Base-by-base conservation (phyloP, 2,329 filamentous ascomycete species). In the Seiridium unicorne region DNA sequence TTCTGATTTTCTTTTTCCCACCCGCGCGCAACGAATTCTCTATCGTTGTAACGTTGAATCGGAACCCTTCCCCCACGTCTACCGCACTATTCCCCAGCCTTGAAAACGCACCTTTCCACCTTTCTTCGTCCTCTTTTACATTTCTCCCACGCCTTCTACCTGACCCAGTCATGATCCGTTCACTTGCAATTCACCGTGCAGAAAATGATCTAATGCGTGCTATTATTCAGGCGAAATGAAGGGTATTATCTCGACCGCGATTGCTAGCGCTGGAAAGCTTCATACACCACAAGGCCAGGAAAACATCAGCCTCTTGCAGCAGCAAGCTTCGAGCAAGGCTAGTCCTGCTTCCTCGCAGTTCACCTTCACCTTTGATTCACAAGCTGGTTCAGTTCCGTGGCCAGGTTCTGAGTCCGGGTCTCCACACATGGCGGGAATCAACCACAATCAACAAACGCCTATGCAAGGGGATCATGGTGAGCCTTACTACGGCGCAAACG, bases 321-420 rank as follows among this genome's bases (percentile, higher is more conserved):
- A 92, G 71, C 87, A 90, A 73, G 78, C 84, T 18, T 75, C 81
- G 5, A 80, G 81, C 60, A 89, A 85, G 68, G 72, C 84, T 3
- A 87, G 84, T 42, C 87, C 91, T 4, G 85, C 67, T 38, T 65
- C 89, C 5, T 92, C 93, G 60, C 92, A 97, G 68, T 99, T 99
- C 73, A 99, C 95, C 8, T 99, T 99, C 72, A 96, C 92, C 10
- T 97, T 93, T 75, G 91, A 96, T 69, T 94, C 93, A 1, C 92
- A 95, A 71, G 92, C 91, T 1, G 92, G 89, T 61, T 87, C 89
- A 59, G 85, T 92, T 72, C 87, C 88, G 56, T 92, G 90, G 88
- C 90, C 91, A 48, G 86, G 88, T 69, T 75, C 76, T 63, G 77
- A 77, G 53, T 71, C 74, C 7, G 51, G 67, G 5, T 67, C 67